A percentile compares a stretch with the other conserved stretches of the same genome.
phyloP scores from a whole-genome alignment of 805 yeast species.

The Kodamaea jinghongensis region DNA sequence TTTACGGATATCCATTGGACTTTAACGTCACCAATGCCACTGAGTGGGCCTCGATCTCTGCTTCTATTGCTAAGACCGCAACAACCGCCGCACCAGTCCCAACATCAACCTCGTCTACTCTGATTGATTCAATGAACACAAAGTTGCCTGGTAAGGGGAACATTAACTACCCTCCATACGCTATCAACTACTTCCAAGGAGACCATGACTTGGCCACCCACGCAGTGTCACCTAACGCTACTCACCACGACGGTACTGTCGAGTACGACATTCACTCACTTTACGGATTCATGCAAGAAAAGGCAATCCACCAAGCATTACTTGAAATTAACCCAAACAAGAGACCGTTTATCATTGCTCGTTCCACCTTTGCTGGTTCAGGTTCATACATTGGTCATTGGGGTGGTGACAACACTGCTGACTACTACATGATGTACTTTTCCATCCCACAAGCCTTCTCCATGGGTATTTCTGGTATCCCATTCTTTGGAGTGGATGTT shows the following conservation, averaged over 20 bases:
- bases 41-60: slow-evolving; percentile 15
- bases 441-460: slow-evolving; percentile 26
- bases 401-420: slow-evolving; percentile 26
- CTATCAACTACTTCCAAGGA: slow-evolving; percentile 25
- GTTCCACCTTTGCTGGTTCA: slow-evolving; percentile 23
- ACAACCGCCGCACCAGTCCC: slow-evolving; percentile 9
- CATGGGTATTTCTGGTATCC: slow-evolving; percentile 23
- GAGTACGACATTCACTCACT: slow-evolving; percentile 28
- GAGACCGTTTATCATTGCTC: slow-evolving; percentile 23
- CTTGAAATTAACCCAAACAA: slow-evolving; percentile 16
- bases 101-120: slow-evolving; percentile 11
- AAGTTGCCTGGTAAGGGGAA: slow-evolving; percentile 25
- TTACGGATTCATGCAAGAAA: slow-evolving; percentile 22
- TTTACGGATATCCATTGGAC: slow-evolving; percentile 15
- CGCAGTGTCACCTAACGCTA: slow-evolving; percentile 28
- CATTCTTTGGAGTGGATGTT: slow-evolving; percentile 27
- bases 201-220: slow-evolving; percentile 22
- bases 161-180: slow-evolving; percentile 33
- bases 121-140: slow-evolving; percentile 16
- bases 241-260: slow-evolving; percentile 25
- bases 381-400: slow-evolving; percentile 22
- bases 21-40: slow-evolving; percentile 17
- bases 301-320: slow-evolving; percentile 19
- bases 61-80: slow-evolving; percentile 11
- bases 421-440: slow-evolving; percentile 19